Base-by-base conservation (phyloP, 352 stramenopile species). In the Globisporangium barbulae region DNA sequence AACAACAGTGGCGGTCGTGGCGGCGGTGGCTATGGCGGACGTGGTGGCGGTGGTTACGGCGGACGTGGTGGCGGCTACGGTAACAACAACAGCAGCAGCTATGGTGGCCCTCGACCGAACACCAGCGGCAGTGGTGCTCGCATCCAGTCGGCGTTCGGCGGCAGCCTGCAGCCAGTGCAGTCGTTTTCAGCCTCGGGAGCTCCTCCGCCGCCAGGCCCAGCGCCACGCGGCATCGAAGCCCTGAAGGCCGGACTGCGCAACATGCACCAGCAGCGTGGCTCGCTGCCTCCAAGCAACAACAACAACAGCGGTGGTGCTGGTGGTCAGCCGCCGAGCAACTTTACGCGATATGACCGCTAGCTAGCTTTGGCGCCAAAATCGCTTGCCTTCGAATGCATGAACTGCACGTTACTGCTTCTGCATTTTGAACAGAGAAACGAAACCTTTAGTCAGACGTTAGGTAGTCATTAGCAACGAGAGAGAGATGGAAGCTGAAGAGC, bases 231-330 rank as follows among this genome's bases (percentile, higher is more conserved):
- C 28, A 68, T 94, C 6, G 85, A 94, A 22, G 85, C 85, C 25
- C 64, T 94, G 30, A 92, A 92, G 65, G 82, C 83, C 28, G 85
- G 85, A 53, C 78, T 94, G 31, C 85, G 85, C 58, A 94, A 81
- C 74, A 94, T 94, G 83, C 85, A 94, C 53, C 81, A 91, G 67
- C 79, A 91, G 53, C 83, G 85, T 39, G 75, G 75, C 13, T 67
- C 62, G 25, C 39, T 63, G 21, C 22, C 8, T 28, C 42, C 50
- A 25, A 39, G 19, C 19, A 56, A 39, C 49, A 39, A 17, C 48
- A 69, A 62, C 54, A 50, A 30, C 57, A 69, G n/a, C 45, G 63
- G 52, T 13, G 22, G 62, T 52, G 35, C 60, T 19, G 54, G 42
- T 25, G 67, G 55, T 54, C 64, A 66, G 5, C 49, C 55, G 15